Evolutionary conservation across 1,284 basidiomycete genomes (phyloP).

Genomic region (Heterobasidion irregulare): DNA sequence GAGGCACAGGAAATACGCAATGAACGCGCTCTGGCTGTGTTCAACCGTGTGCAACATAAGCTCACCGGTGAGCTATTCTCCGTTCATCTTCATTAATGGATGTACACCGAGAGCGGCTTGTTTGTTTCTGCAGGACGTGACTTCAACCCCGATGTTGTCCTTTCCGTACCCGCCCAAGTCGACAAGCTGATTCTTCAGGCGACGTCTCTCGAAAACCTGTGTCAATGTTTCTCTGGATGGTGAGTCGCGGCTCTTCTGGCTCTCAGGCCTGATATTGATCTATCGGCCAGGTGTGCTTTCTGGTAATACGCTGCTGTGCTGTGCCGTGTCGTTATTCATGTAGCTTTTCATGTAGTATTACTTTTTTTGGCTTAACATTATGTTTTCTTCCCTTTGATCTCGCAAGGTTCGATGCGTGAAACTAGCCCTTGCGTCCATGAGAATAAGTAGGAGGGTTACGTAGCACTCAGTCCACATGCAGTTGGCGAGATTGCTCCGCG

Average conservation of each 20-base stretch:
- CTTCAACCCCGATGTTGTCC: constrained; percentile 75
- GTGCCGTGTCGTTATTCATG: neutral
- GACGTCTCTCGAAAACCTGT: constrained; percentile 87
- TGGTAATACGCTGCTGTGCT: constrained; percentile 20
- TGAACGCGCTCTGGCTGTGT: constrained; percentile 82
- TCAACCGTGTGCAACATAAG: constrained; percentile 90
- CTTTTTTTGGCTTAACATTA: too few relatives aligned
- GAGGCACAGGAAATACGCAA: constrained; percentile 84
- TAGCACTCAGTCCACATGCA: too few relatives aligned
- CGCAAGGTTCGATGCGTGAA: neutral
- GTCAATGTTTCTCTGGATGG: constrained; percentile 96
- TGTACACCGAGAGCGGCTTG: neutral
- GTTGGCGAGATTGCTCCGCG: too few relatives aligned
- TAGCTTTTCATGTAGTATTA: neutral
- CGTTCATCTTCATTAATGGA: constrained; percentile 3
- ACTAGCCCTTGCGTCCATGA: too few relatives aligned
- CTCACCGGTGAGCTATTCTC: constrained; percentile 61
- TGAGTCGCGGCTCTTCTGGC: constrained; percentile 23
- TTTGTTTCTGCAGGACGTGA: constrained; percentile 56
- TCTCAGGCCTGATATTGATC: neutral
- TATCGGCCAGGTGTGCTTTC: constrained; percentile 31
- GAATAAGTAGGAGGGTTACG: too few relatives aligned
- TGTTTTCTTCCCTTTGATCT: neutral
- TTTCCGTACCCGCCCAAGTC: constrained; percentile 76
- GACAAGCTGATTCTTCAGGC: constrained; percentile 89